Evolutionary conservation across 805 yeast genomes (phyloP).

Genomic region (Starmerella stellata): DNA sequence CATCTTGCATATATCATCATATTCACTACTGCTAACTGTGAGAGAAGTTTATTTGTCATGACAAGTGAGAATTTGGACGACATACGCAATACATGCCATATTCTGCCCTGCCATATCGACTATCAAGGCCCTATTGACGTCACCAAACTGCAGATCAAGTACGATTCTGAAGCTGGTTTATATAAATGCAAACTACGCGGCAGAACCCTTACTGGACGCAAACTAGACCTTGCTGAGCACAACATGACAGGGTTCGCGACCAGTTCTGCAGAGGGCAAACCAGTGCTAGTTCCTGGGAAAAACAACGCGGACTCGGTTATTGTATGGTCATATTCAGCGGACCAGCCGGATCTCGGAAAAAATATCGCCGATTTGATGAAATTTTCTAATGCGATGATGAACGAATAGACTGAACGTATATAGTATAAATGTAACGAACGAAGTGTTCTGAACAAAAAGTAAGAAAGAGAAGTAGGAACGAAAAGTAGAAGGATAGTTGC

Average conservation of each 20-base stretch:
- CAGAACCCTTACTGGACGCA: constrained; percentile 12
- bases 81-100: constrained; percentile 12
- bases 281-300: constrained; percentile 2
- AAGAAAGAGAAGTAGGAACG: too few relatives aligned
- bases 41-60: too few relatives aligned
- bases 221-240: constrained; percentile 7
- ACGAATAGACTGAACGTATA: not conserved
- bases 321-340: constrained; percentile 16
- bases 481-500: too few relatives aligned
- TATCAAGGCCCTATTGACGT: not conserved
- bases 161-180: not conserved
- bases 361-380: constrained; percentile 12
- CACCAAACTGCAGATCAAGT: constrained; percentile 5
- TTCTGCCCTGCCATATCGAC: constrained; percentile 11
- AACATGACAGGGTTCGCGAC: constrained; percentile 13
- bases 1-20: too few relatives aligned
- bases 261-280: constrained; percentile 9
- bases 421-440: too few relatives aligned
- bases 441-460: too few relatives aligned
- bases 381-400: constrained; percentile 1
- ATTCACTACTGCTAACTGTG: too few relatives aligned
- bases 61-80: too few relatives aligned
- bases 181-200: constrained; percentile 13
- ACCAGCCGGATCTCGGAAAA: constrained; percentile 8
- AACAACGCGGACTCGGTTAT: constrained; percentile 1